Evolutionary conservation across 192 early-diverging fungal genomes (phyloP), one percentile per base, ranked within the genome.

Genomic region (Allomyces arbusculus): DNA sequence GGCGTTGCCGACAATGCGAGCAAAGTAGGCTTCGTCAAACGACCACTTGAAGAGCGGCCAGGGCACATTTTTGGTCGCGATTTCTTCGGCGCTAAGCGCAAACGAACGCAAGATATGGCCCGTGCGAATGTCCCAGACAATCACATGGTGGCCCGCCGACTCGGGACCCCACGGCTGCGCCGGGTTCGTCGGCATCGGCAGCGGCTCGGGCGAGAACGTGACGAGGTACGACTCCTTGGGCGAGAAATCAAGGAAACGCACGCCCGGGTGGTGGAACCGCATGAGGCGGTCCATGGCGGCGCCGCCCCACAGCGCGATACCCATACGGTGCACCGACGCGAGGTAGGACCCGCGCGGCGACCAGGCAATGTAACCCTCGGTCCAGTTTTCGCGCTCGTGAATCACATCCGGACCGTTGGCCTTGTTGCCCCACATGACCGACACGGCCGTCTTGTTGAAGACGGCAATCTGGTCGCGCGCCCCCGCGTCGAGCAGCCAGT

Each of bases 21-120:
- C 94, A 79, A 99, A 84, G 84, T 96, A 96, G 72, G 87, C 88
- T 66, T 93, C 92, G 76, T 87, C 87, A 45, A 84, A 82, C 62
- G 93, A 91, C 93, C 94, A 99, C 78, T 93, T 94, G 83, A 99
- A 96, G 64, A 94, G 78, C 33, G 94, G 92, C 91, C 92, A 95
- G 26, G 80, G 83, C 61, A 88, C 78, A 72, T 79, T 80, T 26
- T 83, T 78, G 66, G 84, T 80, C 70, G 78, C 77, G 23, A 72
- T 69, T 65, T 76, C 78, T 55, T 73, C 65, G 63, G 64, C 66
- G 65, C 69, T 70, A 28, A 86, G 69, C 44, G 87, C 76, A 82
- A 99, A 99, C 28, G 93, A 86, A 65, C 96, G 90, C 63, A 99
- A 78, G 58, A 91, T 72, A n/a, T 75, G 73, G 63, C 93, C 92